These are phyloP conservation scores for Naematelia encephala DNA, from an alignment of 768 basidiomycete species.

Conservation along the genomic window DNA sequence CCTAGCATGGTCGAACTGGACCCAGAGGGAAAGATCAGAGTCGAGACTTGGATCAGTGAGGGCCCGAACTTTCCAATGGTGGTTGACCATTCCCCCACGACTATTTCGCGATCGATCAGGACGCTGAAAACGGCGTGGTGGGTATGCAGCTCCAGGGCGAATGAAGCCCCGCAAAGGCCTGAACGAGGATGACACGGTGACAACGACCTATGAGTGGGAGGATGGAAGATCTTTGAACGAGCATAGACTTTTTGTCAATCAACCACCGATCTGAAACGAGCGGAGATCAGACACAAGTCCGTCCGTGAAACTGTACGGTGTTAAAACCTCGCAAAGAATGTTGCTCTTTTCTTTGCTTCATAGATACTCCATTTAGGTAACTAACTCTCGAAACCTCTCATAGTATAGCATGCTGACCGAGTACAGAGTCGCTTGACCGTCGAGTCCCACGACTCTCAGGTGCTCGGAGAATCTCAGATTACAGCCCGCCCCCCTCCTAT, in stretches of 20 bases:
- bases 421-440: constrained; percentile 36
- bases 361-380: not conserved
- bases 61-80: constrained; percentile 41
- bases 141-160: not conserved
- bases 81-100: constrained; percentile 8
- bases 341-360: not conserved
- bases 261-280: not conserved
- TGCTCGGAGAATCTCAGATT: constrained; percentile 35
- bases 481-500: constrained; percentile 20
- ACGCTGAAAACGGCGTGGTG: not conserved
- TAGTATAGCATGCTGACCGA: not conserved
- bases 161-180: not conserved
- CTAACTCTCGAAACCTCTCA: not conserved
- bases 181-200: not conserved
- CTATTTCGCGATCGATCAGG: not conserved
- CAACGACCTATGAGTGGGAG: too few species aligned
- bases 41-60: constrained; percentile 56
- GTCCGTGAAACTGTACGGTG: not conserved
- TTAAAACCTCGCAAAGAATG: too few species aligned
- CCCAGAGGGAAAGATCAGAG: constrained; percentile 71
- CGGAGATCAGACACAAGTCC: constrained; percentile 1
- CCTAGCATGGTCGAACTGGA: constrained; percentile 72
- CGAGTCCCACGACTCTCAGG: constrained; percentile 29
- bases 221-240: too few species aligned
- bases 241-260: not conserved